Conservation (phyloP, 2,329 filamentous ascomycete genomes). For the Penicillium sumatraense region DNA sequence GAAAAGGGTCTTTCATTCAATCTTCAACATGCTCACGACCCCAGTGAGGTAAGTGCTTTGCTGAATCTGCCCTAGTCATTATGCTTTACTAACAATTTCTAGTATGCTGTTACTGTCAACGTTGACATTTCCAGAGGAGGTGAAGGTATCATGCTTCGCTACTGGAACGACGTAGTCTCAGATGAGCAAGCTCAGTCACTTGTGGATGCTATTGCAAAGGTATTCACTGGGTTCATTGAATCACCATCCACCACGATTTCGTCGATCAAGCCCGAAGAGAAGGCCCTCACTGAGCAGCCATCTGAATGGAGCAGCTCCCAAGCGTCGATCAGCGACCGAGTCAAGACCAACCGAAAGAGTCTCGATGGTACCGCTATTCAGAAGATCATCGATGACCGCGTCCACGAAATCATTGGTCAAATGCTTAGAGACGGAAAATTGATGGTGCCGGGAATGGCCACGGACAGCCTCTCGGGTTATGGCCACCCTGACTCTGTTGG, state of each 20-base stretch:
- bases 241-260: slow-evolving; percentile 30
- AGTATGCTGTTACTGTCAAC: slow-evolving; percentile 47
- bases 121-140: slow-evolving; percentile 41
- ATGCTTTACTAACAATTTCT: slow-evolving; percentile 9
- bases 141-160: slow-evolving; percentile 44
- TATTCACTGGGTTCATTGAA: slow-evolving; percentile 39
- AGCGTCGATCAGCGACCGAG: slow-evolving; percentile 18
- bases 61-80: not conserved
- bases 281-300: slow-evolving; percentile 4
- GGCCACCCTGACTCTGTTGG: slow-evolving; percentile 19
- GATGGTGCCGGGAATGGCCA: slow-evolving; percentile 23
- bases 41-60: slow-evolving; percentile 41
- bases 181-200: slow-evolving; percentile 38
- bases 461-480: slow-evolving; percentile 19
- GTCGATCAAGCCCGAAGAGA: slow-evolving; percentile 20
- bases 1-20: slow-evolving; percentile 37
- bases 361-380: slow-evolving; percentile 33
- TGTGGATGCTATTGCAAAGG: slow-evolving; percentile 34
- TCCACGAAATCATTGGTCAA: slow-evolving; percentile 38
- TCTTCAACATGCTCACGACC: slow-evolving; percentile 39
- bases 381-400: slow-evolving; percentile 39
- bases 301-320: slow-evolving; percentile 21
- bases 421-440: slow-evolving; percentile 37
- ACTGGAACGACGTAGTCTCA: slow-evolving; percentile 45
- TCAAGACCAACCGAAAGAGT: slow-evolving; percentile 6